Conservation (phyloP, 108 stramenopile genomes). For the Cyclotella kingstonii region DNA sequence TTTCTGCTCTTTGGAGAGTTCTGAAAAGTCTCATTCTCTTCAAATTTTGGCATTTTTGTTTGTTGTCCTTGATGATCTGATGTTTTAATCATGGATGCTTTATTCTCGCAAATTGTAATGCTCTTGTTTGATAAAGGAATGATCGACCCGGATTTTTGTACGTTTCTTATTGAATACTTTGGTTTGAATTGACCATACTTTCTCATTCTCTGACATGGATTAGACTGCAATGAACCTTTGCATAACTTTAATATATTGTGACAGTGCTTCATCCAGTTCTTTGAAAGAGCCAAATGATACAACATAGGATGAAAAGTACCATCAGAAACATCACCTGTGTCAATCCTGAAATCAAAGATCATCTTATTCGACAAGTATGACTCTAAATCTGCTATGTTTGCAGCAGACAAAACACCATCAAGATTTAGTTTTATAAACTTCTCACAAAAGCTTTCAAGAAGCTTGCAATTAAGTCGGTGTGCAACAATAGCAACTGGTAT, state of each 20-base stretch:
- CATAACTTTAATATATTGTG: constrained; percentile 18
- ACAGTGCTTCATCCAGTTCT: constrained; percentile 28
- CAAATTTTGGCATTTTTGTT: background rate
- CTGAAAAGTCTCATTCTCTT: background rate
- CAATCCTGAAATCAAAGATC: constrained; percentile 20
- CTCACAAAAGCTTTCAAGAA: constrained; percentile 57
- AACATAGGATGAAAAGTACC: constrained; percentile 63
- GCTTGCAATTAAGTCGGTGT: constrained; percentile 47
- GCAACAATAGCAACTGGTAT: constrained; percentile 67
- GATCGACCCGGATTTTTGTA: too few species aligned
- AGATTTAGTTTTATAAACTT: constrained; percentile 70
- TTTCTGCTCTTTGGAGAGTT: background rate
- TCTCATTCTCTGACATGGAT: constrained; percentile 3
- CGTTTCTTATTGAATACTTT: too few species aligned
- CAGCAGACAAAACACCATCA: constrained; percentile 75
- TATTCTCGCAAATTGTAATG: too few species aligned
- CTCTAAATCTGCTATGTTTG: constrained; percentile 55
- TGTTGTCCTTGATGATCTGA: too few species aligned
- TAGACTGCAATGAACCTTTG: constrained; percentile 6
- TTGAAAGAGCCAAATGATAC: constrained; percentile 19
- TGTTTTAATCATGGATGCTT: too few species aligned
- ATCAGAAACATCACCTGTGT: constrained; percentile 30
- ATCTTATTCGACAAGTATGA: constrained; percentile 52
- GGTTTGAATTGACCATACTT: background rate
- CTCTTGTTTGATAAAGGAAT: too few species aligned